Conservation (phyloP, 1,284 basidiomycete genomes). For the Volvariella volvacea region DNA sequence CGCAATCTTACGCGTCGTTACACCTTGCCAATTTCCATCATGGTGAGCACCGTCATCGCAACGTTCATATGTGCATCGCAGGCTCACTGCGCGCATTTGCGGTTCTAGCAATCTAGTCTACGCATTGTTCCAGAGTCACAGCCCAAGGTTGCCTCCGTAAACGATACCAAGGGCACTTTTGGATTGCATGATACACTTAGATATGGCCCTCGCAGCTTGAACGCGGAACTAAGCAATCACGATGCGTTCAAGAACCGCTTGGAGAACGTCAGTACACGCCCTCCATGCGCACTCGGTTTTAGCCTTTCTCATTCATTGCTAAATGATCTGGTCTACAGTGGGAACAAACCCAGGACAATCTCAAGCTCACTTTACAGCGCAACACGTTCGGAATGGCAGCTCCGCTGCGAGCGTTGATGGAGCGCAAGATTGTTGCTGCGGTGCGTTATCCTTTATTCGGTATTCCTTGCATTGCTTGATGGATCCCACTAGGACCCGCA, state of each 20-base stretch:
- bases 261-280: conserved; percentile 48
- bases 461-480: conserved; percentile 1
- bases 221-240: conserved; percentile 56
- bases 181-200: conserved; percentile 77
- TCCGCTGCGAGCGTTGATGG: conserved; percentile 89
- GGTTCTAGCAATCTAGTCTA: conserved; percentile 53
- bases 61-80: no score
- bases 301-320: conserved; percentile 8
- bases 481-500: conserved; percentile 44
- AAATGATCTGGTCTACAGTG: conserved; percentile 67
- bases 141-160: conserved; percentile 57
- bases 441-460: conserved; percentile 37
- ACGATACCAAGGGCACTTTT: conserved; percentile 61
- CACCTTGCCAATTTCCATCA: conserved; percentile 3
- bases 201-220: conserved; percentile 71
- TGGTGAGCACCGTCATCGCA: no score
- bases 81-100: conserved; percentile 3
- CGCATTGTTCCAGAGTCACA: conserved; percentile 56
- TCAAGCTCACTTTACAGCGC: conserved; percentile 82
- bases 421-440: conserved; percentile 77
- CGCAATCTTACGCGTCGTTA: conserved; percentile 1
- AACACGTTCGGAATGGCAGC: conserved; percentile 84
- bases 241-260: conserved; percentile 56
- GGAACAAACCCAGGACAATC: conserved; percentile 87
- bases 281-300: neutral